These are phyloP conservation scores for Paramecium biaurelia DNA, from an alignment of 73 alveolate genomes.

Conservation along the genomic window DNA sequence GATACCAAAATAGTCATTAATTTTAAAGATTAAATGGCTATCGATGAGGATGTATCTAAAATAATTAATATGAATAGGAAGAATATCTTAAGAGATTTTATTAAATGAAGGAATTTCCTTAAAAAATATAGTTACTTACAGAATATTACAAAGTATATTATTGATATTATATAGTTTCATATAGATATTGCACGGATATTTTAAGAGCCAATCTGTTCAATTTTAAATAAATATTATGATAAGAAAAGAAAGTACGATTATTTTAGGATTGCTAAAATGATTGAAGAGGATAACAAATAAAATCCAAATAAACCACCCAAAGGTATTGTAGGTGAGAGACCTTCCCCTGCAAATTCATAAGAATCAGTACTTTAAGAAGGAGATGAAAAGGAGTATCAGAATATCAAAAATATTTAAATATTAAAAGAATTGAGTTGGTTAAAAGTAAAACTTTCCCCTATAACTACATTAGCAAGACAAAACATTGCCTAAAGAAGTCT, in stretches of 20 bases:
- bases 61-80: conserved; percentile 9
- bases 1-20: background rate
- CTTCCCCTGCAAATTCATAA: conserved; percentile 46
- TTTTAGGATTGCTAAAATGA: conserved; percentile 60
- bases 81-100: conserved; percentile 60
- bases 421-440: conserved; percentile 24
- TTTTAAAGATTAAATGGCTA: background rate
- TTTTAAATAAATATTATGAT: conserved; percentile 49
- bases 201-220: conserved; percentile 49
- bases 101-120: conserved; percentile 38
- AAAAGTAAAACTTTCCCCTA: background rate
- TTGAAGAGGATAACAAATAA: conserved; percentile 61
- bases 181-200: conserved; percentile 56
- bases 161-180: conserved; percentile 28
- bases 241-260: conserved; percentile 59
- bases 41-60: conserved; percentile 10
- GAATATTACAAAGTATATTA: conserved; percentile 46
- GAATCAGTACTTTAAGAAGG: background rate
- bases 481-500: background rate
- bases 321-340: conserved; percentile 65
- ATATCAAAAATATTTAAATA: background rate
- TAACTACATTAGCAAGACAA: background rate
- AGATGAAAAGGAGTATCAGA: background rate
- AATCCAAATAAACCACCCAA: conserved; percentile 64
- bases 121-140: conserved; percentile 52